These are phyloP conservation scores for Fusarium citri DNA, from an alignment of 2,329 filamentous ascomycete species.

Conservation along the genomic window DNA sequence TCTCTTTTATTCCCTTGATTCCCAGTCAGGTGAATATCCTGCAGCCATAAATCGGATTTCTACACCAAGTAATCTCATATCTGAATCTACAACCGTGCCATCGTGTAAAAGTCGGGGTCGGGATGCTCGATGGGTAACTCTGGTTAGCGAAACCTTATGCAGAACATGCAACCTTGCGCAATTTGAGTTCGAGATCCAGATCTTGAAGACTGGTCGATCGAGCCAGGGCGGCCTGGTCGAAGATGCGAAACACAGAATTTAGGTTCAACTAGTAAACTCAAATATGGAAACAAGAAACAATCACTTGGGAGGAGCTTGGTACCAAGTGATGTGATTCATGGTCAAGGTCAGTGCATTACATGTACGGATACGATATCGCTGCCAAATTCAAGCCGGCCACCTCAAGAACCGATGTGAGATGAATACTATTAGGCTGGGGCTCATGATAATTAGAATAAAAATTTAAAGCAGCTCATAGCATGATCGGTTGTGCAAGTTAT, in stretches of 20 bases:
- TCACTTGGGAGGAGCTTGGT: not conserved
- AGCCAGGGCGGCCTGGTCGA: not conserved
- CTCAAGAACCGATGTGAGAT: not conserved
- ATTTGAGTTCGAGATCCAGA: not conserved
- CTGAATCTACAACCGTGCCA: not conserved
- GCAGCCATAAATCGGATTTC: no score
- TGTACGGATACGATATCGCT: not conserved
- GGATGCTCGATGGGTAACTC: not conserved
- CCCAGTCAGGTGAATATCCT: not conserved
- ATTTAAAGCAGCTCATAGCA: not conserved
- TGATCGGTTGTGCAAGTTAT: not conserved
- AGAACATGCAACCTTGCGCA: not conserved
- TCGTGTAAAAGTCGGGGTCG: not conserved
- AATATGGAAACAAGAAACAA: not conserved
- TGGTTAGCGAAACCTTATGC: not conserved
- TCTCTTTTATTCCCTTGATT: not conserved
- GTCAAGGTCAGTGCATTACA: not conserved
- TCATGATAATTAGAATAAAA: not conserved
- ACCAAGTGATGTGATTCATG: not conserved
- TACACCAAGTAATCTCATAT: not conserved
- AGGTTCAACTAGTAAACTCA: not conserved
- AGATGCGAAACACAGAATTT: not conserved
- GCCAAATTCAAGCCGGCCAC: not conserved
- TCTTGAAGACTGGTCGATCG: not conserved
- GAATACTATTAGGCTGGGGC: no score